Conservation (phyloP, 2,329 filamentous ascomycete species). For the Lasiodiplodia sp. region DNA sequence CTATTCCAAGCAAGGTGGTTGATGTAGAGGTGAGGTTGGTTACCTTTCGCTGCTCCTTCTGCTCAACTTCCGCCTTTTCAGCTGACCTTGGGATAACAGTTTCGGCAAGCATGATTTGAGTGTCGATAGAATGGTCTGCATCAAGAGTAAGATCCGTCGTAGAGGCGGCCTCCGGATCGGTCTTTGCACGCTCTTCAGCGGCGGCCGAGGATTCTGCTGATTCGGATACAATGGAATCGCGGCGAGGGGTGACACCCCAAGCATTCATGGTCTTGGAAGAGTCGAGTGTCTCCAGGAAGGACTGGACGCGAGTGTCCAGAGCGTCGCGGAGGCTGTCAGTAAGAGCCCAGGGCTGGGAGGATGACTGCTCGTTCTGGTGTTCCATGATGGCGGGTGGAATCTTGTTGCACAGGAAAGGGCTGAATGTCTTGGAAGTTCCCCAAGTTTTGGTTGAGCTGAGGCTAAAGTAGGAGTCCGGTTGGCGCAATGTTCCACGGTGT, state of each 20-base stretch:
- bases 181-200: slow-evolving; percentile 15
- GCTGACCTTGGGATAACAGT: background rate
- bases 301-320: slow-evolving; percentile 15
- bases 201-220: background rate
- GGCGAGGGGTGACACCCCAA: slow-evolving; percentile 18
- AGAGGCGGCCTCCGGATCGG: background rate
- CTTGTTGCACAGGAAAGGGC: background rate
- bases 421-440: background rate
- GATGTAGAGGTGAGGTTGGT: too few species aligned
- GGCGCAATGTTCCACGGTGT: slow-evolving; percentile 18
- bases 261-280: slow-evolving; percentile 24
- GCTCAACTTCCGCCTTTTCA: background rate
- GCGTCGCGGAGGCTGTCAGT: slow-evolving; percentile 25
- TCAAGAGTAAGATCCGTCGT: background rate
- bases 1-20: background rate
- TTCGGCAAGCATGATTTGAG: slow-evolving; percentile 14
- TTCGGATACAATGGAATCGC: slow-evolving; percentile 10
- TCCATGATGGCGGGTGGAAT: slow-evolving; percentile 6
- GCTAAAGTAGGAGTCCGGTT: slow-evolving; percentile 7
- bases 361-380: slow-evolving; percentile 14
- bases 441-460: background rate
- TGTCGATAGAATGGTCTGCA: slow-evolving; percentile 12
- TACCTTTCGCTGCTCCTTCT: slow-evolving; percentile 1
- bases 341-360: slow-evolving; percentile 12
- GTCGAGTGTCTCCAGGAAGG: slow-evolving; percentile 23